Evolutionary conservation across 345 rosid species (phyloP), one percentile per base, ranked within the genome.

Genomic region (Dimocarpus longan): DNA sequence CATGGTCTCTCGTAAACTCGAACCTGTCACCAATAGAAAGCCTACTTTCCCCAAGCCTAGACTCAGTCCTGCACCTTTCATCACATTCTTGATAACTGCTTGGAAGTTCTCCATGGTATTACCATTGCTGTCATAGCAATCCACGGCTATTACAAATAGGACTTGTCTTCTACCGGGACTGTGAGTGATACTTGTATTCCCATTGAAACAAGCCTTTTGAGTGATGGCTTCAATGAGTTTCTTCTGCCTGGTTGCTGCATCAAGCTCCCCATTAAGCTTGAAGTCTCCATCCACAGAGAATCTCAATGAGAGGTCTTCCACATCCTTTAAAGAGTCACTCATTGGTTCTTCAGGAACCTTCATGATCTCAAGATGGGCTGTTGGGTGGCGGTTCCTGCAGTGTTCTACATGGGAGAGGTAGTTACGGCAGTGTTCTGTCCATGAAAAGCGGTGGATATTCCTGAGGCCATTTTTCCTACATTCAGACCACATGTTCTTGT

Each of bases 301-400:
- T 85, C 90, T 87, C 80, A 93, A 82, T 79, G 98, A 95, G 59
- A 91, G 86, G 85, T 95, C 97, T 72, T 92, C 95, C 5, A 91
- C 91, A 70, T 90, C 98, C 75, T 82, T 89, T 42, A 95, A 82
- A 50, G 98, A 95, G 80, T 95, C 97, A 68, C 98, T 93, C 90
- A 89, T 86, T 16, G 93, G 94, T 80, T 94, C 98, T 86, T 92
- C 91, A 43, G 91, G 95, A 81, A 82, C 78, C 80, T 86, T 86
- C 87, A 87, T 80, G 76, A 91, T 92, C 79, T 90, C 86, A 63
- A 91, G 91, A 73, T 82, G 91, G 43, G 82, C 78, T n/a, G 90
- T 91, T 50, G 93, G 94, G 80, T 94, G 92, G 82, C 93, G 92
- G 76, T 84, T 91, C 80, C 93, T 88, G 84, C 93, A 92, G 86